phyloP scores from a whole-genome alignment of 2,329 filamentous ascomycete species.

The Apiospora aurea region DNA sequence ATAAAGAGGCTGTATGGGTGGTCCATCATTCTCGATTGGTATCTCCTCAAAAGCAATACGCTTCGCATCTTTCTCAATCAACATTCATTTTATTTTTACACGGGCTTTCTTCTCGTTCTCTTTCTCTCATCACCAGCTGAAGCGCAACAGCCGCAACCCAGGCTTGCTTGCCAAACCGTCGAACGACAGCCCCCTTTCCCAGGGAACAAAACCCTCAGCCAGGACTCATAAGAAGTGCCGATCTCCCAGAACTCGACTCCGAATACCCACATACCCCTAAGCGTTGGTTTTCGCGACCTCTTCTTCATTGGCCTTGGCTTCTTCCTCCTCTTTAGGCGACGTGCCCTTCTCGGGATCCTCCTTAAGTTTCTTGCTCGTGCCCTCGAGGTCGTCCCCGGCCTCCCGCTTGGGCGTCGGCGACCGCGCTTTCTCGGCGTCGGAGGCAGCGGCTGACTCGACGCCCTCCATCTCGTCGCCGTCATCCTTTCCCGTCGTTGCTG shows the following conservation, averaged over 20 bases:
- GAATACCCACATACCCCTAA: slow-evolving; percentile 6
- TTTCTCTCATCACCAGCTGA: neutral
- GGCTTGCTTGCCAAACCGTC: neutral
- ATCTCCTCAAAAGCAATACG: slow-evolving; percentile 11
- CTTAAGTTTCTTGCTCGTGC: slow-evolving; percentile 57
- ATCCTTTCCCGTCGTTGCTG: slow-evolving; percentile 29
- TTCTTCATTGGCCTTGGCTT: slow-evolving; percentile 30
- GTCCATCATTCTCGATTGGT: slow-evolving; percentile 8
- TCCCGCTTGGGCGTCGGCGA: slow-evolving; percentile 61
- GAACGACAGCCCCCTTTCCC: neutral
- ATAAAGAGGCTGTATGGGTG: neutral
- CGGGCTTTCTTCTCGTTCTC: neutral
- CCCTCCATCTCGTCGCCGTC: slow-evolving; percentile 42
- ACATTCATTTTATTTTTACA: neutral
- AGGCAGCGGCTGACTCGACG: slow-evolving; percentile 31
- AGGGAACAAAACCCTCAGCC: neutral
- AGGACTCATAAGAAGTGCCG: neutral
- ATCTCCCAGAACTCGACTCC: neutral
- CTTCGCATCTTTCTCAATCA: neutral
- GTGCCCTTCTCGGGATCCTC: slow-evolving; percentile 42
- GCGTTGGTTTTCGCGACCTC: neutral
- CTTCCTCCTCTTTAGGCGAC: slow-evolving; percentile 10
- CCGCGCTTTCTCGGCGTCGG: slow-evolving; percentile 29
- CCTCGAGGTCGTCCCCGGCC: slow-evolving; percentile 56
- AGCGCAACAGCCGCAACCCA: neutral